Percentiles rank a stretch among this genome's conserved stretches.
These are phyloP conservation scores for Nigrograna mackinnonii DNA, from an alignment of 2,329 filamentous ascomycete genomes.

Conservation along the genomic window DNA sequence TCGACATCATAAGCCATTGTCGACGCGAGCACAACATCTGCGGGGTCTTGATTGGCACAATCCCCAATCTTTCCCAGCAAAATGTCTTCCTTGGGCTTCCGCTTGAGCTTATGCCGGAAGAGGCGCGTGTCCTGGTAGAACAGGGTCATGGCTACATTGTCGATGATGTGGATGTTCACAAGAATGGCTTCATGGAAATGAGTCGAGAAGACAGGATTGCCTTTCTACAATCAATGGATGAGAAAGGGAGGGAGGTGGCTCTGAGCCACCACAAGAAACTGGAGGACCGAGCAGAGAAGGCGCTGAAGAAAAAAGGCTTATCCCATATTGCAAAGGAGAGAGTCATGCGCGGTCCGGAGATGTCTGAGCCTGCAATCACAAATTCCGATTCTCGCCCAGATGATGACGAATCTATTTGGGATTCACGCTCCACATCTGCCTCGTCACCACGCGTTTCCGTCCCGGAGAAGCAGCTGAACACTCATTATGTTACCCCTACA, in stretches of 20 bases:
- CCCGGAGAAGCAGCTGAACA: constrained; percentile 18
- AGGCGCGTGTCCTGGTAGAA: constrained; percentile 79
- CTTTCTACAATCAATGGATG: constrained; percentile 62
- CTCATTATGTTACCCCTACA: constrained; percentile 47
- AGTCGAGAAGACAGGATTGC: constrained; percentile 61
- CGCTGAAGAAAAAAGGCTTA: constrained; percentile 53
- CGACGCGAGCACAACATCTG: constrained; percentile 82
- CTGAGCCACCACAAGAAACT: constrained; percentile 50
- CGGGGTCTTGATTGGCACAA: constrained; percentile 81
- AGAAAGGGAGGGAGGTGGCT: constrained; percentile 58
- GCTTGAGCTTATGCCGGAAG: constrained; percentile 87
- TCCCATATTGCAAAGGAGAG: constrained; percentile 6
- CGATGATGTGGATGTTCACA: constrained; percentile 76
- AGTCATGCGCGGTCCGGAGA: neutral
- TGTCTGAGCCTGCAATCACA: neutral
- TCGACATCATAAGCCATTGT: constrained; percentile 75
- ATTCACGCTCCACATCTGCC: constrained; percentile 13
- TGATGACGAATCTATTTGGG: constrained; percentile 25
- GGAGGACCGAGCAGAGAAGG: constrained; percentile 54
- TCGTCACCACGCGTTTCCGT: constrained; percentile 8
- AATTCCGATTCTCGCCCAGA: constrained; percentile 6
- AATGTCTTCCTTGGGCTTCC: constrained; percentile 92
- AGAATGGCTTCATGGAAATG: constrained; percentile 62
- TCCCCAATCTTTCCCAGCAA: constrained; percentile 91
- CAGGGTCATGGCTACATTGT: constrained; percentile 77